These are phyloP conservation scores for Candida tropicalis DNA, from an alignment of 1,139 yeast species.

Conservation along the genomic window DNA sequence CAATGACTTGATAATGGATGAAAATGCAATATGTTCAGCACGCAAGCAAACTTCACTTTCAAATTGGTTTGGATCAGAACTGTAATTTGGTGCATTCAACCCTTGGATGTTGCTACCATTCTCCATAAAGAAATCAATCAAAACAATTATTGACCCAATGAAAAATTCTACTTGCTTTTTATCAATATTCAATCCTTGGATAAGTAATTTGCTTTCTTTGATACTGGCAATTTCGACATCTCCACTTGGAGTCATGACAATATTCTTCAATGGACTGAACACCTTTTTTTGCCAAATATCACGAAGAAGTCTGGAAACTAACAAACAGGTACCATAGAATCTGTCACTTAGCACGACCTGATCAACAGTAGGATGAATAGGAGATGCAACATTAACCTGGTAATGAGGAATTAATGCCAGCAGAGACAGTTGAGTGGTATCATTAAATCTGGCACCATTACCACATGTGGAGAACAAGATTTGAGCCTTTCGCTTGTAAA, in stretches of 20 bases:
- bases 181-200: constrained; percentile 50
- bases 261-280: constrained; percentile 51
- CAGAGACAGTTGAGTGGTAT: constrained; percentile 17
- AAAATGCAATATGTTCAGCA: constrained; percentile 90
- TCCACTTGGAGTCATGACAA: constrained; percentile 44
- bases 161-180: constrained; percentile 64
- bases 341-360: constrained; percentile 88
- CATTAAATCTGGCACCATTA: constrained; percentile 50
- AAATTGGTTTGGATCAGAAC: constrained; percentile 50
- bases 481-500: constrained; percentile 50
- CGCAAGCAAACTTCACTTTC: constrained; percentile 74
- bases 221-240: constrained; percentile 43
- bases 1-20: constrained; percentile 73
- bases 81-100: constrained; percentile 51
- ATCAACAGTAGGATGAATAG: constrained; percentile 49
- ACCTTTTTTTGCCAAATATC: constrained; percentile 78
- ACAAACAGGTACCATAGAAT: constrained; percentile 85
- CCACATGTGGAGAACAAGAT: constrained; percentile 58
- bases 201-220: constrained; percentile 48
- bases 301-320: constrained; percentile 76
- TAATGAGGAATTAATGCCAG: constrained; percentile 16
- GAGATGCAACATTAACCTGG: constrained; percentile 10
- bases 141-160: constrained; percentile 64
- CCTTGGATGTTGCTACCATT: constrained; percentile 68
- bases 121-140: constrained; percentile 59